These are phyloP conservation scores for Athelia psychrophila DNA, from an alignment of 1,284 basidiomycete species.

Conservation along the genomic window DNA sequence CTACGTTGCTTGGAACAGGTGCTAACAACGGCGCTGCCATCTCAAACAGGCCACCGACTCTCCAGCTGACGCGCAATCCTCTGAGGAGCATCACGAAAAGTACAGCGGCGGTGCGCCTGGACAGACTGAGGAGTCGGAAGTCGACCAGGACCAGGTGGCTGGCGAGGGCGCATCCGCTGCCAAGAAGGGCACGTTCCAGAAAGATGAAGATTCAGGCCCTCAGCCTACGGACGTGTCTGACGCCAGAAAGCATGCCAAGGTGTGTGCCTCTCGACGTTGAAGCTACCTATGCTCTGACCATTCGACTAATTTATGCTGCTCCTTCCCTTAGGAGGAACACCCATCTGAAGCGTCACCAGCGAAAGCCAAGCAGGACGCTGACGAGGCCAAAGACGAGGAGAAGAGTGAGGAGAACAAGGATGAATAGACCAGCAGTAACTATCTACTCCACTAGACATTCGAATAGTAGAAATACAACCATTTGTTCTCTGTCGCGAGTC, in stretches of 20 bases:
- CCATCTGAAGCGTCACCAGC: no score
- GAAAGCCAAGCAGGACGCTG: no score
- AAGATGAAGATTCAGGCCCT: not conserved
- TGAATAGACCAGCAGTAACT: no score
- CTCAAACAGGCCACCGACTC: slow-evolving; percentile 23
- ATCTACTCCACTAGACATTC: no score
- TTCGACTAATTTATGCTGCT: no score
- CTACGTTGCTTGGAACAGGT: not conserved
- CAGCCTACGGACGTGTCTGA: not conserved
- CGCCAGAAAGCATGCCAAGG: not conserved
- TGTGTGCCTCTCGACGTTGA: no score
- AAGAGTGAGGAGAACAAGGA: no score
- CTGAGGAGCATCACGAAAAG: slow-evolving; percentile 14
- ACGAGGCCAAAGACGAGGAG: no score
- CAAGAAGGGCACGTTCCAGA: not conserved
- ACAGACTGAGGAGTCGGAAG: slow-evolving; percentile 14
- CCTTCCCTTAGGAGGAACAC: no score
- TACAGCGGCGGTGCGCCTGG: slow-evolving; percentile 9
- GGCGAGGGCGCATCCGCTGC: not conserved
- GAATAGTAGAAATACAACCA: no score
- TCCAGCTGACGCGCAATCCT: slow-evolving; percentile 26
- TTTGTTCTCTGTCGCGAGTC: no score
- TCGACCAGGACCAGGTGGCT: slow-evolving; percentile 19
- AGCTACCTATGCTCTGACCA: no score
- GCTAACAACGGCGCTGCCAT: slow-evolving; percentile 6